phyloP scores from a whole-genome alignment of 2,329 filamentous ascomycete species.

The Xylariaceae sp. region DNA sequence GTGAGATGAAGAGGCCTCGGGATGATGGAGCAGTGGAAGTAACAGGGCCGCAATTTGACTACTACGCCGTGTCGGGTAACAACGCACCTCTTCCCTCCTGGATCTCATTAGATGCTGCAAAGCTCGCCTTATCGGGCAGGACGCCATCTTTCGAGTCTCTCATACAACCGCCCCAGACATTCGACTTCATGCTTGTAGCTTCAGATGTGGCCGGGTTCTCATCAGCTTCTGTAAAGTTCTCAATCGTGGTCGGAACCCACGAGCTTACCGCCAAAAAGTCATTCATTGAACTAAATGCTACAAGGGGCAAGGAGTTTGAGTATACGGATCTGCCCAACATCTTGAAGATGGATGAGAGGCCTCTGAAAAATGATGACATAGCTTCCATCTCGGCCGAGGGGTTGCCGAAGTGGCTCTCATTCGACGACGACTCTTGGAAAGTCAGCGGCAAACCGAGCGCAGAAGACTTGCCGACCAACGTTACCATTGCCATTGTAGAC shows the following conservation, averaged over 20 bases:
- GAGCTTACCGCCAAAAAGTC: slow-evolving; percentile 59
- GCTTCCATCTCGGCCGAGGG: slow-evolving; percentile 43
- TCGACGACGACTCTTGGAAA: slow-evolving; percentile 57
- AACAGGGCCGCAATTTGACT: slow-evolving; percentile 47
- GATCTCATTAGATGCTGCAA: slow-evolving; percentile 65
- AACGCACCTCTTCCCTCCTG: slow-evolving; percentile 82
- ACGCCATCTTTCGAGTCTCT: slow-evolving; percentile 62
- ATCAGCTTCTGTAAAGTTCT: slow-evolving; percentile 59
- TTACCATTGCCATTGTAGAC: slow-evolving; percentile 57
- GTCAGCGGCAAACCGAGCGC: slow-evolving; percentile 60
- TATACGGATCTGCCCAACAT: slow-evolving; percentile 48
- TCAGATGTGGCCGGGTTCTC: slow-evolving; percentile 77
- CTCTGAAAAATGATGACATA: slow-evolving; percentile 46
- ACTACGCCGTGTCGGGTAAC: slow-evolving; percentile 71
- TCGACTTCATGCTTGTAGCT: slow-evolving; percentile 67
- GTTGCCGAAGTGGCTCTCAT: slow-evolving; percentile 63
- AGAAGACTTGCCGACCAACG: slow-evolving; percentile 54
- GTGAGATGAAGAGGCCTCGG: not conserved
- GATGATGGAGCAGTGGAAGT: not conserved
- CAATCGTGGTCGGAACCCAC: slow-evolving; percentile 66
- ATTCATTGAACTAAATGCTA: slow-evolving; percentile 53
- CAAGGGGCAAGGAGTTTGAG: slow-evolving; percentile 44
- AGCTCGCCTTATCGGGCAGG: slow-evolving; percentile 63
- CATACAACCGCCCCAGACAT: slow-evolving; percentile 63
- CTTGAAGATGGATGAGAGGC: slow-evolving; percentile 54